Percentiles rank a stretch among this genome's conserved stretches.
Conservation (phyloP, 306 rosid species). For the Geum urbanum region DNA sequence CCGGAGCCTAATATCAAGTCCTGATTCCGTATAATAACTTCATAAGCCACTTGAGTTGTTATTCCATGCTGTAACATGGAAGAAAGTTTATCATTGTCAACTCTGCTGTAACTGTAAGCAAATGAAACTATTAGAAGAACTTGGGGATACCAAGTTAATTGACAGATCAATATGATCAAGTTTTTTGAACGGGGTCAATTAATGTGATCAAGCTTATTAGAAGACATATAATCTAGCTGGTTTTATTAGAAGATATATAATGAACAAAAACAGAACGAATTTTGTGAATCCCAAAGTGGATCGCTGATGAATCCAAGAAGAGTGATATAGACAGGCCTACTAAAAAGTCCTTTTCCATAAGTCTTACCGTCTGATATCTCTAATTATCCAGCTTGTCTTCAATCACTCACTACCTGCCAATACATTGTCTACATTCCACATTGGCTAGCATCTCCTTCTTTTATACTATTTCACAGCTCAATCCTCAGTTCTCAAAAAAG, state of each 20-base stretch:
- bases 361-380: slow-evolving; percentile 39
- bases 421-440: slow-evolving; percentile 28
- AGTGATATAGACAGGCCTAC: slow-evolving; percentile 10
- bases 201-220: not conserved
- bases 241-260: slow-evolving; percentile 20
- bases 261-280: slow-evolving; percentile 24
- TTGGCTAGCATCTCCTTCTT: slow-evolving; percentile 7
- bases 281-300: slow-evolving; percentile 39
- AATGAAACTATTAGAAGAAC: too few relatives aligned
- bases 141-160: not conserved
- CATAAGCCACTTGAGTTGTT: not conserved
- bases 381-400: slow-evolving; percentile 13
- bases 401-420: too few relatives aligned
- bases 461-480: slow-evolving; percentile 28
- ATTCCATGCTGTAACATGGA: too few relatives aligned
- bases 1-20: too few relatives aligned
- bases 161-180: not conserved
- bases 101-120: too few relatives aligned
- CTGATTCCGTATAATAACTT: not conserved
- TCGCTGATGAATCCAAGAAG: slow-evolving; percentile 40
- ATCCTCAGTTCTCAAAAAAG: slow-evolving; percentile 23
- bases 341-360: not conserved
- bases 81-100: too few relatives aligned
- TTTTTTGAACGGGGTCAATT: too few relatives aligned
- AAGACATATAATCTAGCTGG: not conserved